Base-by-base conservation (phyloP, 768 basidiomycete genomes). In the Mycena albidolilacea region DNA sequence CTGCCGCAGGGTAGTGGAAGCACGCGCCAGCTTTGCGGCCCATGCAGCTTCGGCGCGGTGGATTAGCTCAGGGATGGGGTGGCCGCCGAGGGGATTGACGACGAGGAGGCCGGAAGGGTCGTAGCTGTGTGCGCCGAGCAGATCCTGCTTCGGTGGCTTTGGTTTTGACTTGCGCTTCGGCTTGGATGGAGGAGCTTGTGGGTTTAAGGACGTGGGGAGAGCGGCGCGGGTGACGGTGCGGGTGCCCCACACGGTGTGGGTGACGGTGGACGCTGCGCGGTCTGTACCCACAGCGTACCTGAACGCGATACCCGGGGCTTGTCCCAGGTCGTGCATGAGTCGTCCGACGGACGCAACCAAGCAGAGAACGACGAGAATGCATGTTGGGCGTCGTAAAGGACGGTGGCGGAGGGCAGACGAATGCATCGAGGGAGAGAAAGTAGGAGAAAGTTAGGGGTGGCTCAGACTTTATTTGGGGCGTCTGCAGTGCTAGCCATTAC, bases 51-150 rank as follows among this genome's bases (percentile, higher is more conserved):
- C 93, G 0, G 94, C 96, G 5, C 91, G 88, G 3, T 84, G 83
- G 79, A 97, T 91, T 72, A 97, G 88, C 55, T 89, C 88, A 41
- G 92, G 87, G 64, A 97, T 96, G 4, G 96, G 97, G 80, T 98
- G 95, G 4, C 80, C 77, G 2, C 83, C 86, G 5, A 78, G 70
- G 10, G 81, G 79, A 55, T 84, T 85, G 65, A 86, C 85, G 64
- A 84, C 82, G 4, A 88, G 74, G 6, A 88, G 75, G 7, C 87
- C 87, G 67, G 87, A 81, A 0, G 76, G 35, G 15, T 80, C 81
- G 76, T 85, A 86, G 30, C 30, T 1, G 69, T 70, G 67, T 87
- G 86, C 43, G 77, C 68, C 39, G 76, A 79, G 14, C 30, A 30
- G 23, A 50, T 37, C 43, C 3, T 0, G n/a, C 57, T 57, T 30